Base-by-base conservation (phyloP, 2,329 filamentous ascomycete genomes). In the Hypocrella siamensis region DNA sequence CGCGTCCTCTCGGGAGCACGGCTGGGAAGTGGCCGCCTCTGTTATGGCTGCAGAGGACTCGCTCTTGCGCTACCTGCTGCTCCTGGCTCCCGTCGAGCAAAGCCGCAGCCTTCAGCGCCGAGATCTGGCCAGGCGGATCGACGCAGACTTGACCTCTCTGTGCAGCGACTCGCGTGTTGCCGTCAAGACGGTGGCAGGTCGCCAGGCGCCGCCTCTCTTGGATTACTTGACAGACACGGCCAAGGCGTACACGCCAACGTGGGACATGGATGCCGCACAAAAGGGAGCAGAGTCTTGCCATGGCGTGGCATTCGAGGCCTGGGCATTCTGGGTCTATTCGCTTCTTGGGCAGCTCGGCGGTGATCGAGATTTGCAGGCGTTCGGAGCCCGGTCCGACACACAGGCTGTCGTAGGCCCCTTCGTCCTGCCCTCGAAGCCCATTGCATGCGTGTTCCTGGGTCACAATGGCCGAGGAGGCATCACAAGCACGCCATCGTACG, bases 291-390 rank as follows among this genome's bases (percentile, higher is more conserved):
- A 44, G 11, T 46, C 45, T 5, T 57, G 56, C 19, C 52, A 56
- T 24, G 46, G 44, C 2, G 42, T 49, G 4, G 45, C 51, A 2
- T 59, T 57, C 22, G 56, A 59, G 35, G 37, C 48, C 2, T 59
- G 55, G 54, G 53, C 51, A 1, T 60, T 60, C 30, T 61, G 57
- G 55, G 40, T 59, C 4, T 57, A 56, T 37, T 48, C 54, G 5
- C 47, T 59, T 30, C 46, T 59, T 8, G 57, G 56, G 2, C 55
- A 60, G 28, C 41, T 59, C 4, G 46, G 43, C 14, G 35, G 44
- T 6, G 54, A 60, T 33, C 31, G 35, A 3, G 57, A 61, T 37
- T 37, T 60, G 15, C 38, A 38, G 12, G 31, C 33, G 8, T 33
- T 35, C 1, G 46, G 42, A 2, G 30, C 45, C 6, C 28, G 29